A percentile compares a stretch with the other conserved stretches of the same genome.
These are phyloP conservation scores for Laguncularia racemosa DNA, from an alignment of 345 rosid species.

Conservation along the genomic window DNA sequence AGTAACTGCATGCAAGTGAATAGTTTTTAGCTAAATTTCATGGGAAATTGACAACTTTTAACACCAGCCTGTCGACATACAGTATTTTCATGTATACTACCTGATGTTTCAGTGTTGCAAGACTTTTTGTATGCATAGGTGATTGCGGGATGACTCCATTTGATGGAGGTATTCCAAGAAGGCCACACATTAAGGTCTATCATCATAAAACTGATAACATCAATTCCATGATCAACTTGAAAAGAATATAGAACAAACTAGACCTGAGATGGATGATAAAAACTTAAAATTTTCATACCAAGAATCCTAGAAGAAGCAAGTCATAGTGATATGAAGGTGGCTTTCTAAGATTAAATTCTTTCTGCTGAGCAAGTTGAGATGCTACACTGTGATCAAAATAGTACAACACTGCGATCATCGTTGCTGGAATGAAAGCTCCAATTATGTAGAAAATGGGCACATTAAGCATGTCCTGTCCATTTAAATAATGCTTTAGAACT, in stretches of 20 bases:
- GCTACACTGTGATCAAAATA: slow-evolving; percentile 98
- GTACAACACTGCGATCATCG: slow-evolving; percentile 95
- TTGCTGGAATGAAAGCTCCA: slow-evolving; percentile 93
- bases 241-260: background rate
- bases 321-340: slow-evolving; percentile 92
- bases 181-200: slow-evolving; percentile 75
- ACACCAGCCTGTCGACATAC: background rate
- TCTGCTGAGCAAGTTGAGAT: slow-evolving; percentile 92
- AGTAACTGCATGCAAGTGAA: slow-evolving; percentile 43
- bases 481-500: background rate
- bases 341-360: slow-evolving; percentile 89
- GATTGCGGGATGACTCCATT: slow-evolving; percentile 88
- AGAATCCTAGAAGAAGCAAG: slow-evolving; percentile 71
- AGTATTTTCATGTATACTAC: slow-evolving; percentile 15
- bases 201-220: background rate
- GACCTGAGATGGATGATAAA: background rate
- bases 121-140: slow-evolving; percentile 84
- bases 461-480: slow-evolving; percentile 62
- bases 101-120: slow-evolving; percentile 83
- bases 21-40: background rate
- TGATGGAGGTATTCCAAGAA: slow-evolving; percentile 69
- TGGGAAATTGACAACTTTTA: background rate
- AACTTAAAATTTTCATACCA: slow-evolving; percentile 35
- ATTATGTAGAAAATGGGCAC: slow-evolving; percentile 79
- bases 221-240: too few species aligned